phyloP scores from a whole-genome alignment of 129 eudicot genomes.

The Flaveria ramosissima region DNA sequence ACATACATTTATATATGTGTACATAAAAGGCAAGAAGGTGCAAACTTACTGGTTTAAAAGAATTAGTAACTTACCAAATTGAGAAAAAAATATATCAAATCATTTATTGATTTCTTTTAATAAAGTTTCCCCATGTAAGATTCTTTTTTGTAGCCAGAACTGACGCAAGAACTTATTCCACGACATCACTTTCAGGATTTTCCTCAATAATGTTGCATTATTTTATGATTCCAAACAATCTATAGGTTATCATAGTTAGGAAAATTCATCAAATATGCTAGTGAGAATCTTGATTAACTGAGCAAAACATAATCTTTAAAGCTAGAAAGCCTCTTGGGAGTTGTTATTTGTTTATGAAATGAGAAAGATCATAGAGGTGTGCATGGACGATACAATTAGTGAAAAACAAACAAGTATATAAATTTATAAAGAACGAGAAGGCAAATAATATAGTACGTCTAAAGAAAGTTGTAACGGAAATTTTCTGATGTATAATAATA shows the following conservation, averaged over 20 bases:
- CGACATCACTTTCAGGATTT: constrained; percentile 18
- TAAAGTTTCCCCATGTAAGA: constrained; percentile 17
- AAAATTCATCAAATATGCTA: neutral
- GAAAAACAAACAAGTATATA: neutral
- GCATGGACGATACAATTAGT: too few relatives aligned
- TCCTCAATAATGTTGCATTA: neutral
- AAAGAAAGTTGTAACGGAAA: neutral
- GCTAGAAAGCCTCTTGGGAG: neutral
- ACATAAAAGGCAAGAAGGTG: constrained; percentile 16
- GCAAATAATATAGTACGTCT: too few relatives aligned
- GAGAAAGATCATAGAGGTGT: constrained; percentile 12
- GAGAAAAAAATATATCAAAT: constrained; percentile 20
- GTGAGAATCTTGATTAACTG: constrained; percentile 26
- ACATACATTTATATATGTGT: constrained; percentile 8
- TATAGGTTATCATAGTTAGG: neutral
- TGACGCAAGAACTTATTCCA: constrained; percentile 21
- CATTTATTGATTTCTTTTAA: constrained; percentile 22
- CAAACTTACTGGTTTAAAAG: constrained; percentile 1
- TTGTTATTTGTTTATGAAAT: constrained; percentile 16
- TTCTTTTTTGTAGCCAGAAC: constrained; percentile 24
- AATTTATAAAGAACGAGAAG: neutral
- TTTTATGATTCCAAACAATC: constrained; percentile 24
- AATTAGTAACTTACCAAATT: neutral
- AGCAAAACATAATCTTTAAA: neutral
- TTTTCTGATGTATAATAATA: neutral